Conservation (phyloP, 1,139 yeast genomes). For the Protomyces inundatus region DNA sequence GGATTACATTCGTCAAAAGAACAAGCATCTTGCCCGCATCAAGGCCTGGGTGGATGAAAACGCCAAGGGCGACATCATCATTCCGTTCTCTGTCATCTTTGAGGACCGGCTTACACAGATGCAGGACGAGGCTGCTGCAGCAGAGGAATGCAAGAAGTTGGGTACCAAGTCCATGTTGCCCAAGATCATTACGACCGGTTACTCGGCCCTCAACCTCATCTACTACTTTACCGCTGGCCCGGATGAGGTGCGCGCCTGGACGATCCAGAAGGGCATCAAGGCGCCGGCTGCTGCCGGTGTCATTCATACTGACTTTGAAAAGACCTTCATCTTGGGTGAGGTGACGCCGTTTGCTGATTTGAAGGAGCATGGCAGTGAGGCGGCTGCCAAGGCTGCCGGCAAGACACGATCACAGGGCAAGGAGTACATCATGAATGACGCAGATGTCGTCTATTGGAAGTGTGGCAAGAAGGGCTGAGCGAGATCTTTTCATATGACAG, state of each 20-base stretch:
- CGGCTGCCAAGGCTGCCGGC: conserved; percentile 85
- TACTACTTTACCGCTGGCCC: conserved; percentile 92
- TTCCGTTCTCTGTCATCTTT: conserved; percentile 86
- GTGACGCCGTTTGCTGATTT: conserved; percentile 82
- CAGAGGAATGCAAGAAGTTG: conserved; percentile 76
- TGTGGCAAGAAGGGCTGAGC: neutral
- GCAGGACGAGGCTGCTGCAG: conserved; percentile 89
- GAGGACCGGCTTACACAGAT: conserved; percentile 89
- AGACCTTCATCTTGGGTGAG: conserved; percentile 50
- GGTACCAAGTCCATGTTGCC: conserved; percentile 86
- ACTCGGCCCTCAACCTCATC: conserved; percentile 61
- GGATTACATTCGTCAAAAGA: conserved; percentile 95
- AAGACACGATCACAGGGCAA: conserved; percentile 92
- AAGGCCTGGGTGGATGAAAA: conserved; percentile 94
- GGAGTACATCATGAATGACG: conserved; percentile 87
- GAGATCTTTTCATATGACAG: too few species aligned
- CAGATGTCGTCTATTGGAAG: conserved; percentile 75
- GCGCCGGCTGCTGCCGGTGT: conserved; percentile 95
- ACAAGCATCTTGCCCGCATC: conserved; percentile 82
- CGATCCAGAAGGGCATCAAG: conserved; percentile 65
- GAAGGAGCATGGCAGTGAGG: conserved; percentile 72
- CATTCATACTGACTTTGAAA: conserved; percentile 64
- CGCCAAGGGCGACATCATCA: conserved; percentile 92
- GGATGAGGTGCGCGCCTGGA: conserved; percentile 89
- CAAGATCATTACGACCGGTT: conserved; percentile 70